Evolutionary conservation across 2,329 filamentous ascomycete species (phyloP).

Genomic region (Westerdykella ornata): DNA sequence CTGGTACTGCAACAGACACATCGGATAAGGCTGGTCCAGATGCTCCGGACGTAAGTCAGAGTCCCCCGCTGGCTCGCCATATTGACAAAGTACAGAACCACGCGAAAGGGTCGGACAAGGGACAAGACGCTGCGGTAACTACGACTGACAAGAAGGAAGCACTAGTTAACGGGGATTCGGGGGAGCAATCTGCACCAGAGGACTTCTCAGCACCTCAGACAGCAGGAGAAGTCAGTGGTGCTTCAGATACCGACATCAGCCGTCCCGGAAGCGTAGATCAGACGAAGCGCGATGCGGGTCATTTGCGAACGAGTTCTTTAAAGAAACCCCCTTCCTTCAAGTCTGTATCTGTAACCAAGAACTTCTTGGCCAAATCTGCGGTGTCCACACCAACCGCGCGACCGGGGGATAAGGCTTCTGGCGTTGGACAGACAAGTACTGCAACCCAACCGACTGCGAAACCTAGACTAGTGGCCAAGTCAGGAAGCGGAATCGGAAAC

Average conservation of each 20-base stretch:
- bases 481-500: conserved; percentile 55
- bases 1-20: conserved; percentile 13
- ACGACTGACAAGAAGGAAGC: conserved; percentile 17
- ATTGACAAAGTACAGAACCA: conserved; percentile 16
- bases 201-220: conserved; percentile 19
- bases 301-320: conserved; percentile 53
- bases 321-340: conserved; percentile 79
- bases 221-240: conserved; percentile 63
- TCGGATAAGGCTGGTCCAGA: conserved; percentile 14
- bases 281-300: conserved; percentile 51
- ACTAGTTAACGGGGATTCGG: conserved; percentile 34
- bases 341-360: conserved; percentile 77
- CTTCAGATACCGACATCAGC: conserved; percentile 69
- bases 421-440: conserved; percentile 38
- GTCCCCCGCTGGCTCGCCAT: background rate
- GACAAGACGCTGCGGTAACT: conserved; percentile 4
- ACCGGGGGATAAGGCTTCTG: conserved; percentile 50
- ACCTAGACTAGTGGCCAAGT: conserved; percentile 70
- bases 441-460: conserved; percentile 51
- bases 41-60: conserved; percentile 19
- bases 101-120: conserved; percentile 8
- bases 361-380: conserved; percentile 68
- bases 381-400: conserved; percentile 48
- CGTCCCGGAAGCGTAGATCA: conserved; percentile 49
- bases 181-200: conserved; percentile 29